phyloP scores from a whole-genome alignment of 2,329 filamentous ascomycete species.

The Paramyrothecium sp. region DNA sequence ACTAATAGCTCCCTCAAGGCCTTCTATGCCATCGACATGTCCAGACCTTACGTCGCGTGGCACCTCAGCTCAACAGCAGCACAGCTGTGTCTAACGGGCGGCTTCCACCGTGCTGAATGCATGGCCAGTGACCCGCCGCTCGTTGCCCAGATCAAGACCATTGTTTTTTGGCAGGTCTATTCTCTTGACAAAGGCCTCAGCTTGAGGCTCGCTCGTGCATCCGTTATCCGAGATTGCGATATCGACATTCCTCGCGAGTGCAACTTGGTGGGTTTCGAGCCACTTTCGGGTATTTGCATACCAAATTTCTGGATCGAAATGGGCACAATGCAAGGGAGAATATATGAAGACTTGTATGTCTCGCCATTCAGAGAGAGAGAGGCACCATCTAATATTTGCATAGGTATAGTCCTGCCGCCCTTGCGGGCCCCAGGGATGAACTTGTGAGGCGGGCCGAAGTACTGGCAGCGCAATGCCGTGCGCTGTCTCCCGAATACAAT shows the following conservation, averaged over 20 bases:
- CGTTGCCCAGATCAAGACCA: constrained; percentile 32
- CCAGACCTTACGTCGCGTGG: constrained; percentile 62
- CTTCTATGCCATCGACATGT: constrained; percentile 59
- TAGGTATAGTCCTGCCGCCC: constrained; percentile 50
- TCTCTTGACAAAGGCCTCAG: constrained; percentile 57
- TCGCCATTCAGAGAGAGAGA: too few relatives aligned
- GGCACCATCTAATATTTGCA: too few relatives aligned
- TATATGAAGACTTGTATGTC: constrained; percentile 50
- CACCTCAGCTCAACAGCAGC: constrained; percentile 61
- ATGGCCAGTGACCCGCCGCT: constrained; percentile 30
- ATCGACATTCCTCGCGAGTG: constrained; percentile 47
- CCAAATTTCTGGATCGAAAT: constrained; percentile 55
- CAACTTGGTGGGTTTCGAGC: constrained; percentile 38
- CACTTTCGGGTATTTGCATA: constrained; percentile 31
- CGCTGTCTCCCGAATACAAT: constrained; percentile 32
- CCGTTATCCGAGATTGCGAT: constrained; percentile 58
- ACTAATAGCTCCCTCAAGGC: constrained; percentile 36
- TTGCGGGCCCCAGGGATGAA: constrained; percentile 36
- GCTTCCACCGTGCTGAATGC: constrained; percentile 51
- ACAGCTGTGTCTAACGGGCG: constrained; percentile 60
- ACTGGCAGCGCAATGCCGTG: constrained; percentile 35
- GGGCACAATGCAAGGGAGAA: constrained; percentile 54
- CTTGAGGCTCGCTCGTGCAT: constrained; percentile 57
- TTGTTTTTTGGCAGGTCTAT: constrained; percentile 52
- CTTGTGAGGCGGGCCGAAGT: constrained; percentile 36